Percentiles rank a stretch among this genome's conserved stretches.
These are phyloP conservation scores for Apophysomyces elegans DNA, from an alignment of 371 early-diverging fungal genomes.

Conservation along the genomic window DNA sequence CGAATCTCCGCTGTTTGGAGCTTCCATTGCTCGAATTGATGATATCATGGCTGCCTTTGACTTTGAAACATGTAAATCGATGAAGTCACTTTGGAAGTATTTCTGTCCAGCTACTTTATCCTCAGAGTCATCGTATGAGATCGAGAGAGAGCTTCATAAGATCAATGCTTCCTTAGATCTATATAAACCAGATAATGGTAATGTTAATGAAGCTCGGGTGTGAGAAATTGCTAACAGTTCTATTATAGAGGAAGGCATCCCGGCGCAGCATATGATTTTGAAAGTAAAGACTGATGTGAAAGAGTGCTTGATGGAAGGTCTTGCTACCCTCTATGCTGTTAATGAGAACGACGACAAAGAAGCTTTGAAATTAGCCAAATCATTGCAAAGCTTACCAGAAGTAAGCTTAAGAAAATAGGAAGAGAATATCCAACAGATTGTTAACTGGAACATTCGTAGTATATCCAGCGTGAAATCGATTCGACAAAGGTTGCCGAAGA, in stretches of 20 bases:
- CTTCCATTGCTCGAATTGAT: slow-evolving; percentile 21
- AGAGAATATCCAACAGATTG: background rate
- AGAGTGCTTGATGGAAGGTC: slow-evolving; percentile 69
- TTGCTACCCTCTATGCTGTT: slow-evolving; percentile 75
- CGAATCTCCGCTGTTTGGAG: slow-evolving; percentile 15
- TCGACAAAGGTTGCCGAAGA: slow-evolving; percentile 2
- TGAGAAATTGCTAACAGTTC: no score
- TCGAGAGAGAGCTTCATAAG: slow-evolving; percentile 49
- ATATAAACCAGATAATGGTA: slow-evolving; percentile 26
- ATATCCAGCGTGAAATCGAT: slow-evolving; percentile 31
- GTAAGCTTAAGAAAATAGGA: slow-evolving; percentile 23
- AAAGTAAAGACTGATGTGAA: slow-evolving; percentile 55
- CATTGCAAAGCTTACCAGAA: slow-evolving; percentile 60
- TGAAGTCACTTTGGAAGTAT: slow-evolving; percentile 67
- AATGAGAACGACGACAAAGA: slow-evolving; percentile 61
- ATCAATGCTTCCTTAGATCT: slow-evolving; percentile 39
- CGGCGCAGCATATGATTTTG: slow-evolving; percentile 32
- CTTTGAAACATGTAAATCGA: slow-evolving; percentile 56
- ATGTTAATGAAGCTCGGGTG: background rate
- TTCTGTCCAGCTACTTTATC: slow-evolving; percentile 64
- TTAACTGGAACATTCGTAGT: slow-evolving; percentile 11
- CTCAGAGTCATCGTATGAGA: slow-evolving; percentile 47
- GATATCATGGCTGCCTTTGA: slow-evolving; percentile 48
- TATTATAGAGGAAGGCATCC: slow-evolving; percentile 28
- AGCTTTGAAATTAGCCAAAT: slow-evolving; percentile 51